phyloP scores from a whole-genome alignment of 768 basidiomycete genomes.

The Suillus bovinus region DNA sequence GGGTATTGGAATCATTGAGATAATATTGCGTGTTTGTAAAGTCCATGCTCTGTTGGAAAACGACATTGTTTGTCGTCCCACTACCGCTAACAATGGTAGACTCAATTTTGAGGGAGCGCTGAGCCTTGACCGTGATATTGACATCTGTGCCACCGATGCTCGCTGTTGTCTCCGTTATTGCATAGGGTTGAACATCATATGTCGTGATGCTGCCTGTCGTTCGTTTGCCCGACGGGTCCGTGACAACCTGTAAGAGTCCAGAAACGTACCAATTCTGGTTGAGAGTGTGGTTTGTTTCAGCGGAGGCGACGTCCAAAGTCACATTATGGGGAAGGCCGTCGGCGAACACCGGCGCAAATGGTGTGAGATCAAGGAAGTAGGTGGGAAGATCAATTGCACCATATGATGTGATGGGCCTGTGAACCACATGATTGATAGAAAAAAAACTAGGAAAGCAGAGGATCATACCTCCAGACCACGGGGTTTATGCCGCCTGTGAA shows the following conservation, averaged over 20 bases:
- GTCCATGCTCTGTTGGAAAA: conserved; percentile 59
- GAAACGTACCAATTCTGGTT: conserved; percentile 81
- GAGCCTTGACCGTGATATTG: conserved; percentile 62
- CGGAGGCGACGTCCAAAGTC: conserved; percentile 71
- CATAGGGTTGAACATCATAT: conserved; percentile 60
- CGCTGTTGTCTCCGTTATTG: conserved; percentile 48
- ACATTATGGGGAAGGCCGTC: conserved; percentile 72
- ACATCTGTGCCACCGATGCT: conserved; percentile 47
- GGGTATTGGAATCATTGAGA: conserved; percentile 44
- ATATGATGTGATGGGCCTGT: conserved; percentile 72
- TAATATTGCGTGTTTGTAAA: conserved; percentile 68
- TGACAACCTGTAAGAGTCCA: conserved; percentile 64
- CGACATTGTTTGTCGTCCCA: conserved; percentile 53
- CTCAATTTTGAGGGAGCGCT: conserved; percentile 58
- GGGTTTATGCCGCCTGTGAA: conserved; percentile 80
- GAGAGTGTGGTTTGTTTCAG: conserved; percentile 63
- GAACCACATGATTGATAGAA: background rate
- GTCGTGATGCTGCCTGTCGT: conserved; percentile 69
- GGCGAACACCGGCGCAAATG: conserved; percentile 69
- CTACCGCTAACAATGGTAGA: conserved; percentile 62
- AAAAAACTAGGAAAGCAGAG: background rate
- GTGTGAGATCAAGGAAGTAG: conserved; percentile 76
- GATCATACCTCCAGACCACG: conserved; percentile 57
- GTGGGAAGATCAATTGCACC: conserved; percentile 77
- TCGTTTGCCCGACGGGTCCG: conserved; percentile 58